Percentiles rank a stretch among this genome's conserved stretches.
Conservation (phyloP, 805 yeast genomes). For the Yamadazyma scolyti region DNA sequence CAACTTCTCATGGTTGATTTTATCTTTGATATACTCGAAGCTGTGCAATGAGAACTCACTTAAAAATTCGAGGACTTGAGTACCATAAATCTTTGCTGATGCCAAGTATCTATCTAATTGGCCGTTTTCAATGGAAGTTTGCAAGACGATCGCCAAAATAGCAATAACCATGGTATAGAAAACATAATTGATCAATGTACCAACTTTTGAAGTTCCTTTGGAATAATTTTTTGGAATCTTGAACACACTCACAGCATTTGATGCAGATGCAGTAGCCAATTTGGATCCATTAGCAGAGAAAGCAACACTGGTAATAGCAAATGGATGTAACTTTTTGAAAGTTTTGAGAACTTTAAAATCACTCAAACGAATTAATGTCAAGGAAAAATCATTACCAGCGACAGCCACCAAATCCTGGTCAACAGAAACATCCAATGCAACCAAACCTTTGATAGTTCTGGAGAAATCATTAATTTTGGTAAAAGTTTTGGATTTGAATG, state of each 20-base stretch:
- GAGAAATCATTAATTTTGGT: conserved; percentile 41
- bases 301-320: conserved; percentile 71
- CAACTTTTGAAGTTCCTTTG: conserved; percentile 34
- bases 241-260: conserved; percentile 64
- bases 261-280: conserved; percentile 73
- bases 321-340: conserved; percentile 63
- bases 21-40: conserved; percentile 24
- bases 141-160: conserved; percentile 29
- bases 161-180: conserved; percentile 30
- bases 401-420: conserved; percentile 45
- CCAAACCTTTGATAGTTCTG: conserved; percentile 51
- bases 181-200: conserved; percentile 30
- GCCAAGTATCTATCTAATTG: conserved; percentile 24
- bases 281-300: conserved; percentile 66
- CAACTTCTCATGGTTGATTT: conserved; percentile 19
- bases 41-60: conserved; percentile 18
- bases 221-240: conserved; percentile 52
- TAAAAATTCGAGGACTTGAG: conserved; percentile 9
- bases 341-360: conserved; percentile 50
- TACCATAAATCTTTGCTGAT: conserved; percentile 10
- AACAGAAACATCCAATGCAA: conserved; percentile 46
- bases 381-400: conserved; percentile 65
- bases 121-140: conserved; percentile 31
- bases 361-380: conserved; percentile 50
- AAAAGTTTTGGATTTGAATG: conserved; percentile 38